Evolutionary conservation across 2,329 filamentous ascomycete genomes (phyloP).

Genomic region (Decorospora gaudefroyi): DNA sequence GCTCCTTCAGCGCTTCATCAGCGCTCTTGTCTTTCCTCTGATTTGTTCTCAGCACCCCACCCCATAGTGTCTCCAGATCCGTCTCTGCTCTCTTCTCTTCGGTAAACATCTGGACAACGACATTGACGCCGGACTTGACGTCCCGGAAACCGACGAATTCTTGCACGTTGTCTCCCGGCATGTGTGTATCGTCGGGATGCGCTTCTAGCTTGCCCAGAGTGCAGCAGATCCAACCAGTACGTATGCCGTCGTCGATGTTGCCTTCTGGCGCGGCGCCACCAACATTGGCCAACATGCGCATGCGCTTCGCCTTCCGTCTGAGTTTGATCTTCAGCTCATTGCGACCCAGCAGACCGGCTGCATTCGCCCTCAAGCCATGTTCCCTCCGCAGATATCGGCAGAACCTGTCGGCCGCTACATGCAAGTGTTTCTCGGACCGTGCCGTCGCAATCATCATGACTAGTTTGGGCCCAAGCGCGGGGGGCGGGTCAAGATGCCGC

Average conservation of each 20-base stretch:
- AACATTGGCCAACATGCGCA: constrained; percentile 75
- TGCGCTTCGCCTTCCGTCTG: constrained; percentile 76
- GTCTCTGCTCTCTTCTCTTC: constrained; percentile 70
- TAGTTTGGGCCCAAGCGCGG: constrained; percentile 83
- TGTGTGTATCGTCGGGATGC: constrained; percentile 46
- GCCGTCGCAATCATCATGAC: constrained; percentile 93
- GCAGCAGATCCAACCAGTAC: constrained; percentile 95
- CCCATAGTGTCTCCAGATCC: constrained; percentile 69
- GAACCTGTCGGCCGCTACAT: constrained; percentile 86
- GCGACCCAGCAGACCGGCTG: constrained; percentile 85
- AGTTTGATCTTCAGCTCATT: constrained; percentile 91
- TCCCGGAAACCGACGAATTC: constrained; percentile 78
- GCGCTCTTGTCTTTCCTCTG: constrained; percentile 46
- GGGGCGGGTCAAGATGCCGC: constrained; percentile 79
- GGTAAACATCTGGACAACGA: constrained; percentile 74
- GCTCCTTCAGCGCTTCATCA: constrained; percentile 34
- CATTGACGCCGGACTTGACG: constrained; percentile 59
- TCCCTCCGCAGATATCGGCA: constrained; percentile 80
- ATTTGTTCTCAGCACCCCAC: constrained; percentile 52
- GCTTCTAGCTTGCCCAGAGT: constrained; percentile 75
- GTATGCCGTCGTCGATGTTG: constrained; percentile 78
- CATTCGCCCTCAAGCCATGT: constrained; percentile 73
- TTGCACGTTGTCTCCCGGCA: constrained; percentile 47
- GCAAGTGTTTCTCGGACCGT: constrained; percentile 89
- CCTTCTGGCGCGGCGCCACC: constrained; percentile 59